These are phyloP conservation scores for Lachnellula suecica DNA, from an alignment of 2,329 filamentous ascomycete genomes.

Conservation along the genomic window DNA sequence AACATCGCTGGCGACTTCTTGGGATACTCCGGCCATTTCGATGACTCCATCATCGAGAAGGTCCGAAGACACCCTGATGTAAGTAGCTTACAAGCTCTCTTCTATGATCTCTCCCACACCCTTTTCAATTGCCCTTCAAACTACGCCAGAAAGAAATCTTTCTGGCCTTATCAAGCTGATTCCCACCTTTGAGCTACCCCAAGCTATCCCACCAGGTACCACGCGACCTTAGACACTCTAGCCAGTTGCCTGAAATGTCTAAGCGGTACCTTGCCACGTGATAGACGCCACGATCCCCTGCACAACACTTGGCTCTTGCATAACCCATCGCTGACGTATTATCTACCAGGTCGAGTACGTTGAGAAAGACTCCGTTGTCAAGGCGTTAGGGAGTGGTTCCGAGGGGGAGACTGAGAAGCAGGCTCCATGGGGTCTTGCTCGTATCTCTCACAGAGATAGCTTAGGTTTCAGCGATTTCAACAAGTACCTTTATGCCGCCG, in stretches of 20 bases:
- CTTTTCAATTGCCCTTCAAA: not conserved
- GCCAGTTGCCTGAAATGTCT: not conserved
- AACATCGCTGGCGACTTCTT: constrained; percentile 82
- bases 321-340: constrained; percentile 18
- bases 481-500: constrained; percentile 91
- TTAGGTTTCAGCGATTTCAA: constrained; percentile 93
- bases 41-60: constrained; percentile 88
- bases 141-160: not conserved
- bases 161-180: not conserved
- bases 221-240: not conserved
- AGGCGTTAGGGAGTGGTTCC: constrained; percentile 63
- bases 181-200: too few relatives aligned
- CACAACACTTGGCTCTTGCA: not conserved
- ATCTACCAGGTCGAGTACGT: constrained; percentile 83
- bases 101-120: not conserved
- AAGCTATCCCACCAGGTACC: not conserved
- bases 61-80: constrained; percentile 96
- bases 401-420: constrained; percentile 76
- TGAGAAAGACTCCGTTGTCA: constrained; percentile 91
- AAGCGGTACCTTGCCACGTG: constrained; percentile 23
- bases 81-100: constrained; percentile 49
- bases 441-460: constrained; percentile 90
- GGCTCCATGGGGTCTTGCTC: constrained; percentile 97
- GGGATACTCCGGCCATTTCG: constrained; percentile 95
- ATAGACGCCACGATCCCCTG: constrained; percentile 8